phyloP scores from a whole-genome alignment of 352 stramenopile species.

The Globisporangium canariense region DNA sequence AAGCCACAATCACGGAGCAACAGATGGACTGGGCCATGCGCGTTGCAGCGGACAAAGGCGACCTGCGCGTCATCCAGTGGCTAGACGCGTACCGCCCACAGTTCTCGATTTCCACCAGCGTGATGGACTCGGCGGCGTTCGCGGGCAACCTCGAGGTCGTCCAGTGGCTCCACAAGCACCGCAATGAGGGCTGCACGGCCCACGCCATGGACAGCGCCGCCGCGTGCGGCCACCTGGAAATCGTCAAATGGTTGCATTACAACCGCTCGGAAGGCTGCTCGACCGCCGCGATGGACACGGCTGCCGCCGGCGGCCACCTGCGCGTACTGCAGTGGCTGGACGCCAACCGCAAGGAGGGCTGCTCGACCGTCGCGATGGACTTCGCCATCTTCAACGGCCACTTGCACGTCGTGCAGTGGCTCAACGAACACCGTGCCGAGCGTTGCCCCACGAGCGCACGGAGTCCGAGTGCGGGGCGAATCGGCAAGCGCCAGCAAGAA shows the following conservation, averaged over 20 bases:
- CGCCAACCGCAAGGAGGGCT: conserved; percentile 52
- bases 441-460: conserved; percentile 4
- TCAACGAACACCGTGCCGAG: conserved; percentile 14
- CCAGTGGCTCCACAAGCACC: conserved; percentile 53
- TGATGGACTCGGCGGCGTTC: conserved; percentile 74
- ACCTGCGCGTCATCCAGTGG: conserved; percentile 35
- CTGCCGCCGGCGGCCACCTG: conserved; percentile 49
- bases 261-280: conserved; percentile 56
- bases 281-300: conserved; percentile 58
- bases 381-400: conserved; percentile 21
- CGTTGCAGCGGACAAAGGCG: conserved; percentile 39
- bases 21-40: conserved; percentile 26
- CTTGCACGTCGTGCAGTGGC: conserved; percentile 24
- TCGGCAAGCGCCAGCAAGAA: not conserved
- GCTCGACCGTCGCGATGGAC: conserved; percentile 22
- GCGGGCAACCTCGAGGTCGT: conserved; percentile 49
- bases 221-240: conserved; percentile 44
- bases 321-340: conserved; percentile 53
- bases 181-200: conserved; percentile 49
- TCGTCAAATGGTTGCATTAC: conserved; percentile 55
- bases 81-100: conserved; percentile 31
- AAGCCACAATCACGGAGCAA: conserved; percentile 8
- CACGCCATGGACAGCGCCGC: conserved; percentile 64
- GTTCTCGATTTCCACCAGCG: conserved; percentile 29
- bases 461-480: not conserved